Conservation (phyloP, 106 monocot species). For the Acorus gramineus region DNA sequence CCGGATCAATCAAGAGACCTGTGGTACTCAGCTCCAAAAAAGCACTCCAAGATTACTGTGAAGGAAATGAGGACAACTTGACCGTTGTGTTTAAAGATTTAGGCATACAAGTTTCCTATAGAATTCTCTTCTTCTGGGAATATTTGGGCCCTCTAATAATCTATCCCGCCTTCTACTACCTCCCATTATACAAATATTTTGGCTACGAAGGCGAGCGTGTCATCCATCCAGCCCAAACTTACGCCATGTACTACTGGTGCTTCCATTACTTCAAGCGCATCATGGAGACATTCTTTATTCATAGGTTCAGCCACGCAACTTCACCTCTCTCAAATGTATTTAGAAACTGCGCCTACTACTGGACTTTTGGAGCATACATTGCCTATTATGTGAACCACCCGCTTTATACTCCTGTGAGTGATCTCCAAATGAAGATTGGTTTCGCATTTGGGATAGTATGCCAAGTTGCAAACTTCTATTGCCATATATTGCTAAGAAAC, state of each 20-base stretch:
- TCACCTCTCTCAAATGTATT: slow-evolving; percentile 86
- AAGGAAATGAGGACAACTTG: slow-evolving; percentile 34
- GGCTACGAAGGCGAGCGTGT: slow-evolving; percentile 50
- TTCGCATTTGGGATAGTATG: slow-evolving; percentile 63
- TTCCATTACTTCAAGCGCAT: slow-evolving; percentile 92
- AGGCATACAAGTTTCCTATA: slow-evolving; percentile 66
- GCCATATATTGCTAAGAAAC: slow-evolving; percentile 68
- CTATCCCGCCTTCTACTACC: slow-evolving; percentile 81
- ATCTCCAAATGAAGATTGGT: slow-evolving; percentile 71
- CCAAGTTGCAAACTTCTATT: slow-evolving; percentile 78
- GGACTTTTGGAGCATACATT: slow-evolving; percentile 76
- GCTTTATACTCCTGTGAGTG: slow-evolving; percentile 60
- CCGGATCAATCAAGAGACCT: slow-evolving; percentile 42
- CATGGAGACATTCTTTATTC: slow-evolving; percentile 90
- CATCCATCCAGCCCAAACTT: slow-evolving; percentile 70
- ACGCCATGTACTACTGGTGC: slow-evolving; percentile 85
- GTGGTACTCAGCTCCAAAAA: slow-evolving; percentile 53
- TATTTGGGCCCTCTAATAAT: slow-evolving; percentile 80
- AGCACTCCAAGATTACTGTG: slow-evolving; percentile 51
- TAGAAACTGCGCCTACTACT: slow-evolving; percentile 86
- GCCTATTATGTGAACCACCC: slow-evolving; percentile 87
- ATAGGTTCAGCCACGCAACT: slow-evolving; percentile 92
- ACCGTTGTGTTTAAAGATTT: slow-evolving; percentile 87
- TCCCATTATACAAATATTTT: slow-evolving; percentile 83
- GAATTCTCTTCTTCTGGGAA: slow-evolving; percentile 89